A percentile compares a stretch with the other conserved stretches of the same genome.
These are phyloP conservation scores for Sugiyamaella valdiviana DNA, from an alignment of 805 yeast species.

Conservation along the genomic window DNA sequence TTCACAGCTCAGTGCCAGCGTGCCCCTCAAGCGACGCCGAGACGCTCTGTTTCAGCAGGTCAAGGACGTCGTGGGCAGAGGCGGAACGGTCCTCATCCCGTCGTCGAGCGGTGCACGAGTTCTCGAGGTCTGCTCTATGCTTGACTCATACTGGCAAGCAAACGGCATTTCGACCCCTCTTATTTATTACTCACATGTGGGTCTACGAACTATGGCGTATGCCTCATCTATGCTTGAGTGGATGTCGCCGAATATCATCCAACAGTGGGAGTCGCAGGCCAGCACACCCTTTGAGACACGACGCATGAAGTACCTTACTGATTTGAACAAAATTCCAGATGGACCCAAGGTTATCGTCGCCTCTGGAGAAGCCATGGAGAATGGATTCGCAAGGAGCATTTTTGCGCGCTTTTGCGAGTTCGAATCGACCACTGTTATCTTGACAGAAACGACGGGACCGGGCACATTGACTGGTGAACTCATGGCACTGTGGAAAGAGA, in stretches of 20 bases:
- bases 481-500: slow-evolving; percentile 29
- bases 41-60: slow-evolving; percentile 58
- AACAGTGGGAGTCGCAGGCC: slow-evolving; percentile 72
- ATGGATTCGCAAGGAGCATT: slow-evolving; percentile 47
- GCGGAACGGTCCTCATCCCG: slow-evolving; percentile 80
- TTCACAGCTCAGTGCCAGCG: slow-evolving; percentile 47
- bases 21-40: slow-evolving; percentile 50
- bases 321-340: slow-evolving; percentile 35
- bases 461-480: slow-evolving; percentile 47
- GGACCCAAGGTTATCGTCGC: slow-evolving; percentile 72
- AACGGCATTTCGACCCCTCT: slow-evolving; percentile 50
- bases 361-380: slow-evolving; percentile 57
- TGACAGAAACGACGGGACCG: slow-evolving; percentile 59
- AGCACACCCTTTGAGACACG: slow-evolving; percentile 73
- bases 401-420: slow-evolving; percentile 49
- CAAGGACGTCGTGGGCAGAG: slow-evolving; percentile 59
- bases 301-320: slow-evolving; percentile 53
- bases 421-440: slow-evolving; percentile 60
- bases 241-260: slow-evolving; percentile 85
- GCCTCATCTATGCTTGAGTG: slow-evolving; percentile 91
- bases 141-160: slow-evolving; percentile 60
- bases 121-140: slow-evolving; percentile 65
- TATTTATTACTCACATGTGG: slow-evolving; percentile 67
- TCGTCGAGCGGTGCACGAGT: slow-evolving; percentile 75
- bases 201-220: slow-evolving; percentile 67